A percentile compares a stretch with the other conserved stretches of the same genome.
phyloP scores from a whole-genome alignment of 441 rosid genomes.

The Jatropha multifida region DNA sequence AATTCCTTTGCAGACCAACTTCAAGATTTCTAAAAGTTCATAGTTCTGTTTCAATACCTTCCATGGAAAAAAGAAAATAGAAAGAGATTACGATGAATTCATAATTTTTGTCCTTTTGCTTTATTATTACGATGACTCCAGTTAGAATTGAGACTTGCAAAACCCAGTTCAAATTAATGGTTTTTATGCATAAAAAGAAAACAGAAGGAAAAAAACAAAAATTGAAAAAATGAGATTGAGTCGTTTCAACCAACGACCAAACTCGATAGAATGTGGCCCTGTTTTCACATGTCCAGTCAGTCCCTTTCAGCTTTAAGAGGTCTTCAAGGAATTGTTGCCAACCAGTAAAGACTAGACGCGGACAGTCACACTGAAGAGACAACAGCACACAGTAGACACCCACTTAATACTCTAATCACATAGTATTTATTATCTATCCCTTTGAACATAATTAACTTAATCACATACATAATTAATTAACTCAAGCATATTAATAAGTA shows the following conservation, averaged over 20 bases:
- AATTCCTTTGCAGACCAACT: no score
- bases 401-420: background rate
- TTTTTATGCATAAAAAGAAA: background rate
- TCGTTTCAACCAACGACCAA: constrained; percentile 6
- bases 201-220: background rate
- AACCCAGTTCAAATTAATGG: background rate
- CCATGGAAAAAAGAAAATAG: no score
- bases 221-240: background rate
- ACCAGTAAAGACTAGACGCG: background rate
- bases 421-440: background rate
- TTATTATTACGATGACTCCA: no score
- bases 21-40: no score
- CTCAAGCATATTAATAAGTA: background rate
- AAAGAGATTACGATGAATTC: no score
- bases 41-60: no score
- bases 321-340: constrained; percentile 5
- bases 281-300: constrained; percentile 1
- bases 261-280: constrained; percentile 13
- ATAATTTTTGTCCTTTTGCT: no score
- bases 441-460: background rate
- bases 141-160: background rate
- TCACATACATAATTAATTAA: background rate
- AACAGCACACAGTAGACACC: background rate
- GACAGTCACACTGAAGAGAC: no score
- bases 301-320: constrained; percentile 7